phyloP scores from a whole-genome alignment of 352 stramenopile species.

The Thalassiosira hispida region DNA sequence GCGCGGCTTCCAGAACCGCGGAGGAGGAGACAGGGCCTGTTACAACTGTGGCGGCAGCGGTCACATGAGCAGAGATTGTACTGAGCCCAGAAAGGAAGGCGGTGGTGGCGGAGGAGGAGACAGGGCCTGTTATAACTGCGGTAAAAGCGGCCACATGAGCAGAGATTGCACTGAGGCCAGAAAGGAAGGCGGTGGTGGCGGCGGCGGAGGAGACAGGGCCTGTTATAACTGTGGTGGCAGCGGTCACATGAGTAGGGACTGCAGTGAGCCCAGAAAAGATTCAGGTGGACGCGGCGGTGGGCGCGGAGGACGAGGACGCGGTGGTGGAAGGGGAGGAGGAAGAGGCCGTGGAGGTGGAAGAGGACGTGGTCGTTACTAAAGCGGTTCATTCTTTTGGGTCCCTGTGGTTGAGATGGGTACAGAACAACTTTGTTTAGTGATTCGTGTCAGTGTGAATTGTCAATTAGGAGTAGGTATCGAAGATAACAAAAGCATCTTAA shows the following conservation, averaged over 20 bases:
- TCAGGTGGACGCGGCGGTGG: conserved; percentile 8
- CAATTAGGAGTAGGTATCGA: no score
- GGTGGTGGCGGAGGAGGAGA: conserved; percentile 19
- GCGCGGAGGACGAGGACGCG: conserved; percentile 26
- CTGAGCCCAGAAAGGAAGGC: conserved; percentile 10
- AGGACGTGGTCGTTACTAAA: neutral
- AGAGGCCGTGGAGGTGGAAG: neutral
- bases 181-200: conserved; percentile 13
- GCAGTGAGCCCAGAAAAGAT: conserved; percentile 7
- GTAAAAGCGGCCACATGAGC: conserved; percentile 36
- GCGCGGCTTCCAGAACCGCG: neutral
- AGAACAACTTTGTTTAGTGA: no score
- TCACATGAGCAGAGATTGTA: conserved; percentile 52
- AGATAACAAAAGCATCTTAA: no score
- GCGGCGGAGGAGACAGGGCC: conserved; percentile 12
- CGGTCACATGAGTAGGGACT: conserved; percentile 46
- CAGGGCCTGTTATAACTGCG: conserved; percentile 50
- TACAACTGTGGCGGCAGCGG: conserved; percentile 57
- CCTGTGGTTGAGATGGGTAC: no score
- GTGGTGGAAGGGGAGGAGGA: conserved; percentile 18
- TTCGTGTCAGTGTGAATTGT: no score
- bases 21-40: conserved; percentile 33
- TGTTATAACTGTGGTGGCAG: conserved; percentile 49
- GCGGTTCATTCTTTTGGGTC: no score
- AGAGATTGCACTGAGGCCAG: conserved; percentile 34